Conservation (phyloP, 805 yeast genomes). For the Yarrowia sp. region DNA sequence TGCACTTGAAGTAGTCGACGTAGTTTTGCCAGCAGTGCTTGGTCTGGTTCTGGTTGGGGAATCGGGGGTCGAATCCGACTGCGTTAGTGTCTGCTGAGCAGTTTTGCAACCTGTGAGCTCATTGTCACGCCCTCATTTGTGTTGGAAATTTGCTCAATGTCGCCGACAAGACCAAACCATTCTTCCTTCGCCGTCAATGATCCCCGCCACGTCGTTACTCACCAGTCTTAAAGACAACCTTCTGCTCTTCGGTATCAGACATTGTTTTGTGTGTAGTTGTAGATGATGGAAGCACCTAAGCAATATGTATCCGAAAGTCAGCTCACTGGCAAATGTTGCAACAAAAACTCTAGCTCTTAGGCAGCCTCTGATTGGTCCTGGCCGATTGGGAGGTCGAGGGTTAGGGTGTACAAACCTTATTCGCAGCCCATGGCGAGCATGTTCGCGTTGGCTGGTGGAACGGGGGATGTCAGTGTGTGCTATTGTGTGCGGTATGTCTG, state of each 20-base stretch:
- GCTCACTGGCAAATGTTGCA: constrained; percentile 20
- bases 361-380: constrained; percentile 2
- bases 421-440: too few species aligned
- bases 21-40: constrained; percentile 98
- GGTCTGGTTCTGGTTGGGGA: constrained; percentile 97
- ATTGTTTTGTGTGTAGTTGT: constrained; percentile 23
- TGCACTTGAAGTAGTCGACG: constrained; percentile 97
- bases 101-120: not conserved
- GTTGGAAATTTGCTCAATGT: not conserved
- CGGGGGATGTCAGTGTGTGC: too few species aligned
- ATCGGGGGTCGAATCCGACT: constrained; percentile 81
- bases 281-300: constrained; percentile 24
- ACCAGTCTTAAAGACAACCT: constrained; percentile 26
- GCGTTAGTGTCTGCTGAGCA: not conserved
- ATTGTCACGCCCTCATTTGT: not conserved
- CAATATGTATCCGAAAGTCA: constrained; percentile 25
- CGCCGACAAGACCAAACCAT: not conserved
- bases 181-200: not conserved
- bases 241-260: constrained; percentile 26
- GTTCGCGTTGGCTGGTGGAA: too few species aligned
- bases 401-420: not conserved
- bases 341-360: not conserved
- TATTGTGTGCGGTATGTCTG: too few species aligned
- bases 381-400: constrained; percentile 23
- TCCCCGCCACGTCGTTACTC: not conserved